These are phyloP conservation scores for Kuraishia ogatae DNA, from an alignment of 805 yeast genomes.

Conservation along the genomic window DNA sequence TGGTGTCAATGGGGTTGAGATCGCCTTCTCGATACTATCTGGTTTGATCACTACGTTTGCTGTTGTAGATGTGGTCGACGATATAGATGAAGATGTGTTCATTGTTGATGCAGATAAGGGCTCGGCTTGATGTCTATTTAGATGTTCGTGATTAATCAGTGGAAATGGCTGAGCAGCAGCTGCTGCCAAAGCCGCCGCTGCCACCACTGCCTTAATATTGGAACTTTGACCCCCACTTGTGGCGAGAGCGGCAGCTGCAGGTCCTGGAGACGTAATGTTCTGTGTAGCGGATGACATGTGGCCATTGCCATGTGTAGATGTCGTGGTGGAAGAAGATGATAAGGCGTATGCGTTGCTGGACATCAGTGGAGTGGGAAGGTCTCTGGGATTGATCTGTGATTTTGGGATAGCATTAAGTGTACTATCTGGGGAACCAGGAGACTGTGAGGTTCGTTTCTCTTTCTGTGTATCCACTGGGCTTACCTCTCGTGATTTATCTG, in stretches of 20 bases:
- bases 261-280: conserved; percentile 19
- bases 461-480: neutral
- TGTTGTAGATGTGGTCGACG: neutral
- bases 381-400: neutral
- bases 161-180: conserved; percentile 76
- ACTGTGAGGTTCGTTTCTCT: neutral
- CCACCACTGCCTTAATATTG: conserved; percentile 50
- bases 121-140: neutral
- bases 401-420: neutral
- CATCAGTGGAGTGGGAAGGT: neutral
- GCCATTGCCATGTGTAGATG: neutral
- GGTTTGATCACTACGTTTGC: conserved; percentile 19
- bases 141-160: conserved; percentile 11
- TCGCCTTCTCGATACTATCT: too few species aligned
- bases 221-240: conserved; percentile 13
- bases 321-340: neutral
- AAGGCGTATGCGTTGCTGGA: neutral
- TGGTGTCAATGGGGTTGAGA: too few species aligned
- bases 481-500: conserved; percentile 6
- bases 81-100: neutral
- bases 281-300: conserved; percentile 14
- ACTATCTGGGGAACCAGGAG: neutral
- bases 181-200: conserved; percentile 78
- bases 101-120: neutral
- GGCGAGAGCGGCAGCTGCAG: conserved; percentile 27